Conservation (phyloP, 1,284 basidiomycete species). For the Sporisorium exsertum region DNA sequence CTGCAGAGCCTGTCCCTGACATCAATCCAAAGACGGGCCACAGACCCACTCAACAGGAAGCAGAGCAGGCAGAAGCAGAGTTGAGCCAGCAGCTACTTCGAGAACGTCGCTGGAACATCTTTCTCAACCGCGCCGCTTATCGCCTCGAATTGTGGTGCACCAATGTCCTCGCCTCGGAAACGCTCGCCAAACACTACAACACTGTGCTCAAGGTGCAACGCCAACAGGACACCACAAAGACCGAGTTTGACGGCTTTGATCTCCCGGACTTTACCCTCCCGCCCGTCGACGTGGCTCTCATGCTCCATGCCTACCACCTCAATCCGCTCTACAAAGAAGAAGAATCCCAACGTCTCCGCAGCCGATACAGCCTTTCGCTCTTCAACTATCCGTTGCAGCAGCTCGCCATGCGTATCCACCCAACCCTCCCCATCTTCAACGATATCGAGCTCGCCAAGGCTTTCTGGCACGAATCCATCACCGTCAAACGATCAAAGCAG, state of each 20-base stretch:
- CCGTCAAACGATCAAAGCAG: constrained; percentile 31
- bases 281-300: constrained; percentile 55
- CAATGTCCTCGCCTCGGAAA: constrained; percentile 29
- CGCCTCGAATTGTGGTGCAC: constrained; percentile 54
- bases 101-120: constrained; percentile 50
- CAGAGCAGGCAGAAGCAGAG: constrained; percentile 25
- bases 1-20: constrained; percentile 22
- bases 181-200: constrained; percentile 11
- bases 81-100: constrained; percentile 24
- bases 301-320: constrained; percentile 56
- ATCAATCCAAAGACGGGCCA: constrained; percentile 23
- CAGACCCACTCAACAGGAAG: constrained; percentile 24
- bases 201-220: not conserved
- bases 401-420: constrained; percentile 32
- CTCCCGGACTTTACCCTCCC: constrained; percentile 47
- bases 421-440: constrained; percentile 37
- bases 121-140: constrained; percentile 48
- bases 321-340: constrained; percentile 41
- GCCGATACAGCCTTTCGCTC: constrained; percentile 14
- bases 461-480: constrained; percentile 23
- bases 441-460: constrained; percentile 26
- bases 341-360: constrained; percentile 33
- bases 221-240: not conserved
- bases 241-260: constrained; percentile 4
- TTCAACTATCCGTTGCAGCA: constrained; percentile 41